These are phyloP conservation scores for Lentinus brumalis DNA, from an alignment of 768 basidiomycete species.

Conservation along the genomic window DNA sequence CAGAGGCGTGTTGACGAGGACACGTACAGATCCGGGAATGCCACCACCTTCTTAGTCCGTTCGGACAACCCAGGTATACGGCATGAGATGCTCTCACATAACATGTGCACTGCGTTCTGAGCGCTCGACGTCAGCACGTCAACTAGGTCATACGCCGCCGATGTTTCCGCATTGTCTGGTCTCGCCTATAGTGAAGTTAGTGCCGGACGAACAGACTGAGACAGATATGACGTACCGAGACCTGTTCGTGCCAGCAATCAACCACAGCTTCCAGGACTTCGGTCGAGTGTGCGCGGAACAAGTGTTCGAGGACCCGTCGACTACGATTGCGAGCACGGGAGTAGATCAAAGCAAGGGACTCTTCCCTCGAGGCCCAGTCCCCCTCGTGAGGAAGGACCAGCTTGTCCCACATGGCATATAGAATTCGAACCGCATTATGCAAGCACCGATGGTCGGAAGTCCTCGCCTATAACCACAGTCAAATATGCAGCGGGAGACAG, in stretches of 20 bases:
- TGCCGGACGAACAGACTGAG: background rate
- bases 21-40: slow-evolving; percentile 64
- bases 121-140: slow-evolving; percentile 84
- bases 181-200: slow-evolving; percentile 3
- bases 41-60: slow-evolving; percentile 56
- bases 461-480: slow-evolving; percentile 48
- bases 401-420: slow-evolving; percentile 76
- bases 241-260: slow-evolving; percentile 75
- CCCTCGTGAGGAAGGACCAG: slow-evolving; percentile 38
- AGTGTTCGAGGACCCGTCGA: slow-evolving; percentile 78
- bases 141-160: slow-evolving; percentile 76
- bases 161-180: slow-evolving; percentile 24
- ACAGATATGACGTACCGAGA: slow-evolving; percentile 39
- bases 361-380: slow-evolving; percentile 58
- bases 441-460: slow-evolving; percentile 78
- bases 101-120: slow-evolving; percentile 84
- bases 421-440: slow-evolving; percentile 77
- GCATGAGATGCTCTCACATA: slow-evolving; percentile 78
- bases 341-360: slow-evolving; percentile 68
- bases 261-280: slow-evolving; percentile 86
- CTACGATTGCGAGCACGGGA: slow-evolving; percentile 67
- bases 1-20: background rate
- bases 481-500: background rate
- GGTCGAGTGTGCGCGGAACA: slow-evolving; percentile 77
- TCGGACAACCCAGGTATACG: slow-evolving; percentile 61